Conservation (phyloP, 1,284 basidiomycete genomes). For the Fomes fomentarius region DNA sequence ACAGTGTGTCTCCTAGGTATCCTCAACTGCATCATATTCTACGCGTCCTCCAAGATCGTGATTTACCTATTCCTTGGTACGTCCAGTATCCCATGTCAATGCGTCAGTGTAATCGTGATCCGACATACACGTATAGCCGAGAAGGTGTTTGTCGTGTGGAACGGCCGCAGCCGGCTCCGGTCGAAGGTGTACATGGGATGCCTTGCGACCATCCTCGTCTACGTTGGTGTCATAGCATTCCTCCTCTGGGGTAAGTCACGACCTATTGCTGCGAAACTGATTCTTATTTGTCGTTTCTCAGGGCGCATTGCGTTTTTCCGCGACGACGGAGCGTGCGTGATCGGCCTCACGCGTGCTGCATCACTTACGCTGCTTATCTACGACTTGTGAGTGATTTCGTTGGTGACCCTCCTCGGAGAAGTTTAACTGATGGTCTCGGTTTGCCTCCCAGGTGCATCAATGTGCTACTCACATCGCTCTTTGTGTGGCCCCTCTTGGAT, state of each 20-base stretch:
- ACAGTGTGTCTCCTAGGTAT: conserved; percentile 41
- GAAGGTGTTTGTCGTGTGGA: conserved; percentile 42
- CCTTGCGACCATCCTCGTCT: conserved; percentile 33
- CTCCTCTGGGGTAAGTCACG: conserved; percentile 37
- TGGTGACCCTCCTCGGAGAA: background rate
- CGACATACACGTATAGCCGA: too few relatives aligned
- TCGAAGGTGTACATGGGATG: conserved; percentile 42
- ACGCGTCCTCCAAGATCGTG: conserved; percentile 39
- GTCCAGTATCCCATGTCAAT: too few relatives aligned
- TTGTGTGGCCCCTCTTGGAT: conserved; percentile 48
- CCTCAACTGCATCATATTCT: conserved; percentile 42
- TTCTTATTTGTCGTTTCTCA: conserved; percentile 15
- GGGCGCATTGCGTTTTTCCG: conserved; percentile 41
- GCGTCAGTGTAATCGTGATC: too few relatives aligned
- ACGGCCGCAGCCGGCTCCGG: conserved; percentile 25
- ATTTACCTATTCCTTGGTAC: conserved; percentile 44
- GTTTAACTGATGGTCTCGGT: too few relatives aligned
- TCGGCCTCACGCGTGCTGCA: conserved; percentile 43
- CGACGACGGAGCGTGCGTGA: conserved; percentile 42
- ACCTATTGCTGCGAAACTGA: too few relatives aligned
- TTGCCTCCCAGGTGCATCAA: conserved; percentile 40
- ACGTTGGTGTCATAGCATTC: conserved; percentile 36
- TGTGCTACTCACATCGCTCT: conserved; percentile 46
- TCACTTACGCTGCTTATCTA: conserved; percentile 45
- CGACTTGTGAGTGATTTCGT: conserved; percentile 36